phyloP scores from a whole-genome alignment of 768 basidiomycete species.

The Xanthoconium stramineum region DNA sequence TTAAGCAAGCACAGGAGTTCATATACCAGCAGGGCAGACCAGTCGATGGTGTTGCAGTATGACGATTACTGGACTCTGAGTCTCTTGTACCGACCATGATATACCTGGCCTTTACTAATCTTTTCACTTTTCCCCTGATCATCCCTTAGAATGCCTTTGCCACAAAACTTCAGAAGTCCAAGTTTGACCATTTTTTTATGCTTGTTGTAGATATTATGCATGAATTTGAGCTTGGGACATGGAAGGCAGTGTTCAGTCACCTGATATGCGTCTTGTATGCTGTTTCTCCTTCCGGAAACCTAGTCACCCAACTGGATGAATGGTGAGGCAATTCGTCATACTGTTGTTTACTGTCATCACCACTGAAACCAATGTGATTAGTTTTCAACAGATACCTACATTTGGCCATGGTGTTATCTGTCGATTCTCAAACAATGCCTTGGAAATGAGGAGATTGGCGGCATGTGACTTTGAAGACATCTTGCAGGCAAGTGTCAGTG shows the following conservation, averaged over 20 bases:
- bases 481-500: no score
- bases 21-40: background rate
- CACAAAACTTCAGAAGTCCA: constrained; percentile 3
- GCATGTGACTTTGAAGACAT: no score
- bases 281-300: background rate
- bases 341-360: background rate
- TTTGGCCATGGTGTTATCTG: no score
- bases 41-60: background rate
- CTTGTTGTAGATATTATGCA: constrained; percentile 30
- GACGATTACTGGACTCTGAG: background rate
- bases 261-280: constrained; percentile 31
- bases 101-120: background rate
- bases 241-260: constrained; percentile 36
- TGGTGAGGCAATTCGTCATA: constrained; percentile 7
- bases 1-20: background rate
- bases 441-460: no score
- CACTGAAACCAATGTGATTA: background rate
- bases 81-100: background rate
- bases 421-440: no score
- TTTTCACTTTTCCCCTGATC: background rate
- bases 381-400: background rate
- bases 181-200: constrained; percentile 24
- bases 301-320: constrained; percentile 21
- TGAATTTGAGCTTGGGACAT: constrained; percentile 28
- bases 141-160: constrained; percentile 35